These are phyloP conservation scores for Plasmodium gallinaceum DNA, from an alignment of 169 alveolate species.

Conservation along the genomic window DNA sequence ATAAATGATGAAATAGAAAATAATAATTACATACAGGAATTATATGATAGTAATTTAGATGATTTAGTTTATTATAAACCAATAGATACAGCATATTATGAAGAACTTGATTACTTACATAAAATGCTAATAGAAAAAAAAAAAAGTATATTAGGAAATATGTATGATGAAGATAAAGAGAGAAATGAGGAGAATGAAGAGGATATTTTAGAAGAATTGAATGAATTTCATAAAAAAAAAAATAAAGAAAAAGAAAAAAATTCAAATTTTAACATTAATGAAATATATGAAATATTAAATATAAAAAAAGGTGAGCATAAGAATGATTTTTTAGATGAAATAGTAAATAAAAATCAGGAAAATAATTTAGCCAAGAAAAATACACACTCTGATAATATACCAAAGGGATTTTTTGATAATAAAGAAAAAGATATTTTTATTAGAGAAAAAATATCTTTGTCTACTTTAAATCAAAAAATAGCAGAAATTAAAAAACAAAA, in stretches of 20 bases:
- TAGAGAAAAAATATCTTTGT: slow-evolving; percentile 52
- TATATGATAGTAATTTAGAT: slow-evolving; percentile 15
- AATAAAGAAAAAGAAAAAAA: slow-evolving; percentile 22
- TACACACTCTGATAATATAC: slow-evolving; percentile 16
- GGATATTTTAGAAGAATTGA: slow-evolving; percentile 36
- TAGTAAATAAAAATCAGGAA: neutral
- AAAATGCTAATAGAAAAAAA: slow-evolving; percentile 42
- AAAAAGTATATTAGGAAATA: slow-evolving; percentile 48
- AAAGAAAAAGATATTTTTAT: slow-evolving; percentile 57
- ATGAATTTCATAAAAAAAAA: slow-evolving; percentile 48
- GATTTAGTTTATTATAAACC: slow-evolving; percentile 23
- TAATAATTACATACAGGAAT: slow-evolving; percentile 2
- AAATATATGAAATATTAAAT: slow-evolving; percentile 50
- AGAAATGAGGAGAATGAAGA: slow-evolving; percentile 29
- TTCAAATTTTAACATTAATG: slow-evolving; percentile 32
- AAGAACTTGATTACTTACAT: slow-evolving; percentile 54
- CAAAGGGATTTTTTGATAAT: slow-evolving; percentile 63
- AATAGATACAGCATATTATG: slow-evolving; percentile 59
- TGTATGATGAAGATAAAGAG: slow-evolving; percentile 33
- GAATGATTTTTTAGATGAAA: slow-evolving; percentile 5
- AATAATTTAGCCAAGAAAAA: slow-evolving; percentile 7
- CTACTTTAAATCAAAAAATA: slow-evolving; percentile 40
- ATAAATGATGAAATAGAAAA: slow-evolving; percentile 6
- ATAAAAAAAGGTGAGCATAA: slow-evolving; percentile 14
- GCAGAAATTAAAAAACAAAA: slow-evolving; percentile 54